phyloP scores from a whole-genome alignment of 768 basidiomycete genomes.

The Lactarius evosmus region DNA sequence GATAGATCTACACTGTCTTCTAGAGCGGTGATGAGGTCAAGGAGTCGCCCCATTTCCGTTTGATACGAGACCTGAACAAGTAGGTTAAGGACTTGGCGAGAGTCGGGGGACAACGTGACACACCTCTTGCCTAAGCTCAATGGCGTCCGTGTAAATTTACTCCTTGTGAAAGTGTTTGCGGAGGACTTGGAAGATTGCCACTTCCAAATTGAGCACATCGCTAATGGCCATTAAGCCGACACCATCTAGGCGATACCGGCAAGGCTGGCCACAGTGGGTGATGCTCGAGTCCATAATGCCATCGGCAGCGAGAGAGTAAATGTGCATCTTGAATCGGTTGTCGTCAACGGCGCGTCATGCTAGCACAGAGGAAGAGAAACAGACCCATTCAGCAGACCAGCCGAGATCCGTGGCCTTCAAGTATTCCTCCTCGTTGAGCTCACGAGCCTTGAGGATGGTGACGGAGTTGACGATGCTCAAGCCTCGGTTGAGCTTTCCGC shows the following conservation, averaged over 20 bases:
- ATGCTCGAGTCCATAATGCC: slow-evolving; percentile 97
- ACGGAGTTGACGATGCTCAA: slow-evolving; percentile 92
- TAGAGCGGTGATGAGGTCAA: slow-evolving; percentile 93
- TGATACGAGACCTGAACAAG: slow-evolving; percentile 59
- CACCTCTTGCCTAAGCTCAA: slow-evolving; percentile 90
- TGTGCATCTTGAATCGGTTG: slow-evolving; percentile 75
- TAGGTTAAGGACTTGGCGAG: background rate
- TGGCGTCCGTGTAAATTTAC: slow-evolving; percentile 79
- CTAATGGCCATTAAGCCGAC: slow-evolving; percentile 91
- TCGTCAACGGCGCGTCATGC: background rate
- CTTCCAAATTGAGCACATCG: slow-evolving; percentile 94
- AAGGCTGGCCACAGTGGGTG: slow-evolving; percentile 91
- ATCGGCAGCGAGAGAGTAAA: slow-evolving; percentile 93
- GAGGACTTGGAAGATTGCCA: slow-evolving; percentile 86
- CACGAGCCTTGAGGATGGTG: slow-evolving; percentile 75
- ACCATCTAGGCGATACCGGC: slow-evolving; percentile 76
- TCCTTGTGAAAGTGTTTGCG: slow-evolving; percentile 81
- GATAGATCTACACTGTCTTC: slow-evolving; percentile 83
- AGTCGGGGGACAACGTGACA: slow-evolving; percentile 27
- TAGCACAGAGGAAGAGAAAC: slow-evolving; percentile 31
- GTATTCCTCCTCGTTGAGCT: slow-evolving; percentile 80
- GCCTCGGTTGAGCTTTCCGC: slow-evolving; percentile 96
- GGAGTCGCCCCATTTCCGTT: slow-evolving; percentile 94
- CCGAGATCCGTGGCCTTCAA: slow-evolving; percentile 83
- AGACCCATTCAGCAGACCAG: slow-evolving; percentile 92